Percentiles rank a stretch among this genome's conserved stretches.
These are phyloP conservation scores for Coemansia sp. DNA, from an alignment of 192 early-diverging fungal species.

Conservation along the genomic window DNA sequence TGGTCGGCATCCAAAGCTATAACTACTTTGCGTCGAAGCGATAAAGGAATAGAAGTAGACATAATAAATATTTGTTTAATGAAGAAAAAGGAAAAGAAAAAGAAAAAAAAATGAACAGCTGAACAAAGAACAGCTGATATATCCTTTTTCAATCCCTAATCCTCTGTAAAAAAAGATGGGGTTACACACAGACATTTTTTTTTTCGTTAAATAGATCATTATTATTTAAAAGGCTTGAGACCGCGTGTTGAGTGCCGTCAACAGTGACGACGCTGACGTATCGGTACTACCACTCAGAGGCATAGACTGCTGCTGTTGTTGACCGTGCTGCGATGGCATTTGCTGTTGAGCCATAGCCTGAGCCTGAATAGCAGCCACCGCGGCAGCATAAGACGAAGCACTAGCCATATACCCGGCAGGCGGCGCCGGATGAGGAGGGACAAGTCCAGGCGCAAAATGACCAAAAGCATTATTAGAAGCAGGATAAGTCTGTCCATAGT, in stretches of 20 bases:
- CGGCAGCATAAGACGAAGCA: background rate
- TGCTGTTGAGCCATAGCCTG: background rate
- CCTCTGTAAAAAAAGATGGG: background rate
- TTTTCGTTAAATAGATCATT: background rate
- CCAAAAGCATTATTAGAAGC: background rate
- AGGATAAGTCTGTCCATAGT: background rate
- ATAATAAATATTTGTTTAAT: background rate
- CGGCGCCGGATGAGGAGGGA: background rate
- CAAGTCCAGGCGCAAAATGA: background rate
- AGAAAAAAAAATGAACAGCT: background rate
- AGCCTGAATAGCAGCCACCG: background rate
- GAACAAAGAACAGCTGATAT: background rate
- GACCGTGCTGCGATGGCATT: background rate
- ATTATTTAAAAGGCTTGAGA: slow-evolving; percentile 32
- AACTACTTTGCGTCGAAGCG: slow-evolving; percentile 51
- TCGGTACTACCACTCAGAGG: slow-evolving; percentile 11
- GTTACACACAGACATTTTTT: background rate
- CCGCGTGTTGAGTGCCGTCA: slow-evolving; percentile 29
- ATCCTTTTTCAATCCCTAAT: background rate
- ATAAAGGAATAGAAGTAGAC: slow-evolving; percentile 39
- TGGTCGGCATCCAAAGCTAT: slow-evolving; percentile 43
- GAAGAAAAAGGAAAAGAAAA: slow-evolving; percentile 1
- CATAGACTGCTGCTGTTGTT: slow-evolving; percentile 20
- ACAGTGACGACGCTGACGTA: slow-evolving; percentile 14
- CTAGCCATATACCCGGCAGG: background rate